These are phyloP conservation scores for Kondoa malvinella DNA, from an alignment of 768 basidiomycete species.

Conservation along the genomic window DNA sequence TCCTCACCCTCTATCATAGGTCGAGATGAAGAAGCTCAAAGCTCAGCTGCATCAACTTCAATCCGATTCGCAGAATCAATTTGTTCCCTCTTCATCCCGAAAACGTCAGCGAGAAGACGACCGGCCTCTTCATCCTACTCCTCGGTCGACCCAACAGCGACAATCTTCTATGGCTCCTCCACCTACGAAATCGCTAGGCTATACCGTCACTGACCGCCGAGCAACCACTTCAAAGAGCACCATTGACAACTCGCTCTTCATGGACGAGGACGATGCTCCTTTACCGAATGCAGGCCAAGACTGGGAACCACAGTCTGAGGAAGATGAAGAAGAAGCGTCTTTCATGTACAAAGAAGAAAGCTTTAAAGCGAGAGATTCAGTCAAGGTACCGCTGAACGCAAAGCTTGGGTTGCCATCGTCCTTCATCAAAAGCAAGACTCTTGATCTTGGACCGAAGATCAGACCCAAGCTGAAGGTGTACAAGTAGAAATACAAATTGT, in stretches of 20 bases:
- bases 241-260: not conserved
- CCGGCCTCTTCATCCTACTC: not conserved
- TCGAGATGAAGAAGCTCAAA: not conserved
- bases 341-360: not conserved
- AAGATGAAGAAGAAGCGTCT: not conserved
- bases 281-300: not conserved
- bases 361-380: not conserved
- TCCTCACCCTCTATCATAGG: not conserved
- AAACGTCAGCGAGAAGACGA: not conserved
- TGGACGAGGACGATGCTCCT: not conserved
- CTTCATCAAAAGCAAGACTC: not conserved
- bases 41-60: not conserved
- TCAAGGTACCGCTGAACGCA: not conserved
- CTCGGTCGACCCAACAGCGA: not conserved
- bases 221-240: not conserved
- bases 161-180: not conserved
- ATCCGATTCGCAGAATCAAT: not conserved
- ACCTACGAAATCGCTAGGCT: not conserved
- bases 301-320: not conserved
- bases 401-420: not conserved
- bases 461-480: not conserved
- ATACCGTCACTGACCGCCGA: not conserved
- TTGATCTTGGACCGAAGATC: not conserved
- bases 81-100: not conserved
- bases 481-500: not conserved